Percentiles rank a stretch among this genome's conserved stretches.
Evolutionary conservation across 2,329 filamentous ascomycete species (phyloP).

Genomic region (Ilyonectria destructans): DNA sequence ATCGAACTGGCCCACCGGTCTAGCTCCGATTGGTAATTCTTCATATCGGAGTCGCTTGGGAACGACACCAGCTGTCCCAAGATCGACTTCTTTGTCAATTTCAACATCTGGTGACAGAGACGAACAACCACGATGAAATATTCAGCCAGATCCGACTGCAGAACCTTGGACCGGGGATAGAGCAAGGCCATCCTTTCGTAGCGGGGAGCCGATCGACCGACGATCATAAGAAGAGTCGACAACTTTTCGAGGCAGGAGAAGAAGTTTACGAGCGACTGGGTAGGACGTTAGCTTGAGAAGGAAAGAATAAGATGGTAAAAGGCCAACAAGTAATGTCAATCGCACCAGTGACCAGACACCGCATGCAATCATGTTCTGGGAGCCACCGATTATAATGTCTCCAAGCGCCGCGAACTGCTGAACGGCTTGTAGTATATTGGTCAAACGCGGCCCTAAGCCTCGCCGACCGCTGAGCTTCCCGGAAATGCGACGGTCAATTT

Average conservation of each 20-base stretch:
- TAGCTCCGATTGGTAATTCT: constrained; percentile 53
- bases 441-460: constrained; percentile 60
- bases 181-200: constrained; percentile 58
- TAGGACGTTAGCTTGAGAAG: neutral
- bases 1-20: constrained; percentile 55
- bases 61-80: constrained; percentile 51
- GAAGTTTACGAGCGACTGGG: constrained; percentile 51
- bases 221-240: constrained; percentile 59
- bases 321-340: constrained; percentile 58
- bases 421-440: constrained; percentile 58
- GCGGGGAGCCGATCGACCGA: constrained; percentile 59
- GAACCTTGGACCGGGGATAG: constrained; percentile 56
- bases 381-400: constrained; percentile 55
- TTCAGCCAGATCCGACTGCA: constrained; percentile 57
- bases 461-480: constrained; percentile 42
- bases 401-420: constrained; percentile 62
- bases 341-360: constrained; percentile 63
- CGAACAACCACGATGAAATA: constrained; percentile 60
- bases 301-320: neutral
- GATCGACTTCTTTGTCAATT: constrained; percentile 52
- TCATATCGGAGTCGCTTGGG: constrained; percentile 53
- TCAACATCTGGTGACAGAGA: constrained; percentile 56
- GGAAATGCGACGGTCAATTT: constrained; percentile 51
- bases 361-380: constrained; percentile 62
- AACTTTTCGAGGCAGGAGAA: constrained; percentile 58